Percentiles rank a stretch among this genome's conserved stretches.
Conservation (phyloP, 768 basidiomycete genomes). For the Phlegmacium glaucopus region DNA sequence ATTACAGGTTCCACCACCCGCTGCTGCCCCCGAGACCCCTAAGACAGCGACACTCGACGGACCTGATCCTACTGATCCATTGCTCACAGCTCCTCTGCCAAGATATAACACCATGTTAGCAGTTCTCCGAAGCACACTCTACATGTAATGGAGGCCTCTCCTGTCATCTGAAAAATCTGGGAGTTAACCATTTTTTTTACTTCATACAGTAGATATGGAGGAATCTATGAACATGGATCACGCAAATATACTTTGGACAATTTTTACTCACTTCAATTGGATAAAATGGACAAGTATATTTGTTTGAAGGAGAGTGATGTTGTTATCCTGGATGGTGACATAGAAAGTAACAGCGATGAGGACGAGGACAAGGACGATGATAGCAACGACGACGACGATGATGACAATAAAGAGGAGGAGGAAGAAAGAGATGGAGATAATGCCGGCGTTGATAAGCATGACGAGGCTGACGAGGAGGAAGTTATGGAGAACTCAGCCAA, state of each 20-base stretch:
- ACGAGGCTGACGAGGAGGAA: slow-evolving; percentile 23
- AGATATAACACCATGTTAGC: slow-evolving; percentile 90
- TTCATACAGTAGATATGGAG: slow-evolving; percentile 74
- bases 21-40: neutral
- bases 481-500: slow-evolving; percentile 9
- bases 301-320: slow-evolving; percentile 71
- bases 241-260: slow-evolving; percentile 89
- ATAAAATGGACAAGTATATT: slow-evolving; percentile 76
- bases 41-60: slow-evolving; percentile 6
- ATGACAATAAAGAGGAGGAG: slow-evolving; percentile 42
- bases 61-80: slow-evolving; percentile 61
- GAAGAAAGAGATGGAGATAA: slow-evolving; percentile 40
- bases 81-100: slow-evolving; percentile 57
- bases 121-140: slow-evolving; percentile 78
- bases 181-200: neutral
- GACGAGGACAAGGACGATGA: slow-evolving; percentile 60
- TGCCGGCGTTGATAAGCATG: slow-evolving; percentile 31
- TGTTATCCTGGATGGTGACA: slow-evolving; percentile 58
- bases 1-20: neutral
- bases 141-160: slow-evolving; percentile 52
- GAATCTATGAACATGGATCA: slow-evolving; percentile 80
- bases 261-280: slow-evolving; percentile 75
- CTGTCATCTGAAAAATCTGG: neutral
- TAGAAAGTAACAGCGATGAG: slow-evolving; percentile 59
- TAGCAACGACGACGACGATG: slow-evolving; percentile 53